Evolutionary conservation across 495 filamentous ascomycete genomes (phyloP).

Genomic region (Arthonia radiata): DNA sequence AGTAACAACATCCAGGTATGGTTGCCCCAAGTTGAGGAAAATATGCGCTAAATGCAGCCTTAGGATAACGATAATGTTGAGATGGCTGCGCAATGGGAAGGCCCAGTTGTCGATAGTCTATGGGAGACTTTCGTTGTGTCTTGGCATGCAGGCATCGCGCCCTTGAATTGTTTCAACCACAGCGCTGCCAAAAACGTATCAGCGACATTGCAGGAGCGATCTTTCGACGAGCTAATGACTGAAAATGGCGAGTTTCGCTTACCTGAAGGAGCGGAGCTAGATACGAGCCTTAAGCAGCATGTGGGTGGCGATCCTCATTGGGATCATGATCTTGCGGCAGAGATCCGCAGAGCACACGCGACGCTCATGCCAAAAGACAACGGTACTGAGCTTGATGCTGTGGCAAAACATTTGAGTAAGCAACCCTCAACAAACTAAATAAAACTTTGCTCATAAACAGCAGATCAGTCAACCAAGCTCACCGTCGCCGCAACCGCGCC

Average conservation of each 20-base stretch:
- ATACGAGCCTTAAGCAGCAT: constrained; percentile 24
- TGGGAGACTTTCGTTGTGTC: constrained; percentile 49
- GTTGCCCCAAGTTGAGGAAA: constrained; percentile 5
- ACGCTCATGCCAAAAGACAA: constrained; percentile 19
- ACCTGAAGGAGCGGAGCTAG: constrained; percentile 9
- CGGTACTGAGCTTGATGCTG: constrained; percentile 28
- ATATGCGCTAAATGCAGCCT: constrained; percentile 6
- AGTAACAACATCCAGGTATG: constrained; percentile 43
- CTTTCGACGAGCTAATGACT: constrained; percentile 8
- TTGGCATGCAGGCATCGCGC: constrained; percentile 38
- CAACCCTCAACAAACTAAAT: background rate
- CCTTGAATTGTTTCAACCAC: constrained; percentile 27
- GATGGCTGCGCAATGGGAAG: constrained; percentile 59
- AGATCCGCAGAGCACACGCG: constrained; percentile 33
- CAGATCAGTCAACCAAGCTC: constrained; percentile 29
- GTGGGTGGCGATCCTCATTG: constrained; percentile 33
- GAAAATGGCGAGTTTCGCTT: constrained; percentile 4
- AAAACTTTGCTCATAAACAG: constrained; percentile 1
- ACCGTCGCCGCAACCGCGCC: constrained; percentile 27
- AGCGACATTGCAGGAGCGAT: constrained; percentile 10
- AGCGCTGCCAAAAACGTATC: constrained; percentile 20
- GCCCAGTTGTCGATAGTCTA: constrained; percentile 47
- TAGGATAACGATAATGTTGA: constrained; percentile 50
- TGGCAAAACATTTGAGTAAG: constrained; percentile 35
- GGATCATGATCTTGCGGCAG: constrained; percentile 29